Evolutionary conservation across 306 rosid genomes (phyloP), one percentile per base, ranked within the genome.

Genomic region (Fragaria vesca): DNA sequence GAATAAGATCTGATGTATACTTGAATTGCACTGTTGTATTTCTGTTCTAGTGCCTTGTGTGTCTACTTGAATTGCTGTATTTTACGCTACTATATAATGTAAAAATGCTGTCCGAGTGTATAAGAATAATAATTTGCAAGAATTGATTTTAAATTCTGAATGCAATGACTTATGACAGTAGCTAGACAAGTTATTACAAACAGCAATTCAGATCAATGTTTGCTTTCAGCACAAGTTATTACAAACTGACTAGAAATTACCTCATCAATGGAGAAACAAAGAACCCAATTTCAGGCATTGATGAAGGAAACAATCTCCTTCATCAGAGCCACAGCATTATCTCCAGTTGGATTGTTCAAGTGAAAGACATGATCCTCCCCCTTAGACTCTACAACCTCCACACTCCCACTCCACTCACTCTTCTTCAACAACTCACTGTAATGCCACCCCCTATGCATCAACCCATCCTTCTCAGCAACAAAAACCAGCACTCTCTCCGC

Each of bases 341-440:
- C 86, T 26, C 82, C 61, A 0, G 11, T 67, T 1, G 92, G 91
- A 12, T 87, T 79, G 17, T 70, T 1, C 86, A 91, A 75, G 73
- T 91, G 95, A 48, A 89, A 93, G 42, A 86, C 88, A 20, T 93
- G 98, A 0, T 47, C 78, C 60, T 90, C 90, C 8, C 70, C 97
- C 8, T 78, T 67, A 2, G 84, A 45, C 75, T 87, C 98, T 26
- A 74, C 3, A 3, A 90, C 84, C 15, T 88, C 85, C 11, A 81
- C 88, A 21, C 5, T 61, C 1, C 97, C 98, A 2, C 3, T 3
- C 88, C 83, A 93, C 17, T 81, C 97, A 36, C 73, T 85, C 72
- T 86, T 88, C 47, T 73, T 71, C 79, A 93, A 61, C 24, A 71
- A 11, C 30, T 91, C 93, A 2, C 66, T 28, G 38, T 91, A 93